Evolutionary conservation across 306 rosid species (phyloP).

Genomic region (Glycyrrhiza uralensis): DNA sequence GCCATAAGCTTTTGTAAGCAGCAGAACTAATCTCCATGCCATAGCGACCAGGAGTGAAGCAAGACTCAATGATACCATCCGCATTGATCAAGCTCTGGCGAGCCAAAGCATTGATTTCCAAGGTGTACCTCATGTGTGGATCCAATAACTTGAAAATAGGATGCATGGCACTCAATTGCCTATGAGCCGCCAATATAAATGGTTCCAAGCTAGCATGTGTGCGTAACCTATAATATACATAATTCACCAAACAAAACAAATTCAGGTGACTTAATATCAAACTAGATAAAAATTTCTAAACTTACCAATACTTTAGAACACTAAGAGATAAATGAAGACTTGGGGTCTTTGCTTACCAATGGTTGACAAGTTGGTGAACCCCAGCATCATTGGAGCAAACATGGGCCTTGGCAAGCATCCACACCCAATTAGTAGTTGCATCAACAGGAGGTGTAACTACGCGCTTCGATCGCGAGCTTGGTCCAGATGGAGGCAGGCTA

Average conservation of each 20-base stretch:
- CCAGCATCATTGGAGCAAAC: slow-evolving; percentile 90
- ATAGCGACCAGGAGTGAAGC: slow-evolving; percentile 92
- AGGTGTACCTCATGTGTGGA: slow-evolving; percentile 94
- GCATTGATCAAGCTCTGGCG: slow-evolving; percentile 66
- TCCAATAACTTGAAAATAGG: slow-evolving; percentile 84
- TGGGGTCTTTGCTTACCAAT: slow-evolving; percentile 52
- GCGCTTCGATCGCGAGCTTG: slow-evolving; percentile 54
- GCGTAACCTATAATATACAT: slow-evolving; percentile 69
- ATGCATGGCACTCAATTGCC: slow-evolving; percentile 92
- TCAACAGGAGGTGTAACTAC: slow-evolving; percentile 69
- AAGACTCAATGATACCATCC: slow-evolving; percentile 73
- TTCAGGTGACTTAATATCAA: background rate
- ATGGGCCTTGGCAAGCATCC: slow-evolving; percentile 97
- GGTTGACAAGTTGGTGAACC: slow-evolving; percentile 91
- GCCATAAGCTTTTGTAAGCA: slow-evolving; percentile 81
- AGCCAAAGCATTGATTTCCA: slow-evolving; percentile 81
- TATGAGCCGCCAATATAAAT: slow-evolving; percentile 78
- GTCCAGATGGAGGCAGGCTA: slow-evolving; percentile 66
- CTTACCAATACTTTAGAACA: background rate
- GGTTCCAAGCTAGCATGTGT: slow-evolving; percentile 84
- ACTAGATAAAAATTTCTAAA: background rate
- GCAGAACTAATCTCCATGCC: slow-evolving; percentile 82
- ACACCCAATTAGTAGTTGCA: slow-evolving; percentile 78
- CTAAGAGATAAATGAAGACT: background rate
- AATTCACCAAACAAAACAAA: background rate